Conservation (phyloP, 345 rosid species). For the Syzygium jambos region DNA sequence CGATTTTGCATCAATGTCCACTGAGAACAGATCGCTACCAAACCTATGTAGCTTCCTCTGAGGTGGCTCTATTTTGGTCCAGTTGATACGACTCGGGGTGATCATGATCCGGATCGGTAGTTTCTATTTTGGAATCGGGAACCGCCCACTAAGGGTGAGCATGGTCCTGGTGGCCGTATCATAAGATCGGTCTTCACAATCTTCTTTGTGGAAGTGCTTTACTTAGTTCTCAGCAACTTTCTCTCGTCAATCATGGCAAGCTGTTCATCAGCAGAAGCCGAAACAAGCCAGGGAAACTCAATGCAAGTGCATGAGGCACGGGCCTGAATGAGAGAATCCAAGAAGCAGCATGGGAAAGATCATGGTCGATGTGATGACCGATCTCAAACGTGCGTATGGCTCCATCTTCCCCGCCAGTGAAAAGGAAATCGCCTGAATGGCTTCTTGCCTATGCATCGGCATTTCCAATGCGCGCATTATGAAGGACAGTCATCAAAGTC, state of each 20-base stretch:
- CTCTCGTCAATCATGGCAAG: constrained; percentile 66
- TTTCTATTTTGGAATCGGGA: too few species aligned
- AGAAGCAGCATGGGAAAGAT: constrained; percentile 42
- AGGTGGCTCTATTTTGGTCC: constrained; percentile 53
- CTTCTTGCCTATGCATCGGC: constrained; percentile 60
- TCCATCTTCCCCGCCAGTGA: constrained; percentile 91
- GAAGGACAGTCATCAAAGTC: constrained; percentile 36
- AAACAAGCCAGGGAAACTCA: constrained; percentile 96
- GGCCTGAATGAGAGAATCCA: constrained; percentile 82
- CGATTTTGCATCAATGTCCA: too few species aligned
- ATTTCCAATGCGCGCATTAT: constrained; percentile 50
- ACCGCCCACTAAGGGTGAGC: too few species aligned
- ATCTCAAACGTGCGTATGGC: constrained; percentile 76
- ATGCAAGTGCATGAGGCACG: constrained; percentile 52
- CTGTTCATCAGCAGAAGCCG: constrained; percentile 76
- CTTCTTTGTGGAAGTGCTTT: constrained; percentile 5
- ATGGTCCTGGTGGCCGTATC: too few species aligned
- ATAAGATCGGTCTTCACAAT: too few species aligned
- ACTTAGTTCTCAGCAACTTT: constrained; percentile 48
- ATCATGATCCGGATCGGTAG: too few species aligned
- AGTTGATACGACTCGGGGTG: not conserved
- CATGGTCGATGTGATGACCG: constrained; percentile 4
- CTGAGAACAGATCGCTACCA: too few species aligned
- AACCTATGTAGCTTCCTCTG: constrained; percentile 79
- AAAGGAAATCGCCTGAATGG: constrained; percentile 71